Conservation (phyloP, 169 alveolate genomes). For the Plasmodium cynomolgi region DNA sequence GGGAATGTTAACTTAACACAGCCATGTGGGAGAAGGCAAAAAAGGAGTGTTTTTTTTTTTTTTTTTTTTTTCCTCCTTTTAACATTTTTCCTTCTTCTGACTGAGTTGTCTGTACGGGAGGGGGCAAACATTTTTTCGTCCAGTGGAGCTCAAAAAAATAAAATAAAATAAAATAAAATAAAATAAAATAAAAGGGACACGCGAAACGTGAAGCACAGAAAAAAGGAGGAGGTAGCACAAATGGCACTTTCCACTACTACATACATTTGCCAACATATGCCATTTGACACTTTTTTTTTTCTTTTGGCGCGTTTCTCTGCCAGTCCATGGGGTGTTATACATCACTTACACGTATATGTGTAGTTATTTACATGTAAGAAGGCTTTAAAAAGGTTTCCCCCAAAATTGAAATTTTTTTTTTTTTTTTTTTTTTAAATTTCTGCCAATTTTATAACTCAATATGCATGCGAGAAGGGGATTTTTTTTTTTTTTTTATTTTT, state of each 20-base stretch:
- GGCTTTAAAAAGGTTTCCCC: not conserved
- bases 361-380: not conserved
- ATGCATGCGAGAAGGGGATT: slow-evolving; percentile 61
- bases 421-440: not conserved
- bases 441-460: slow-evolving; percentile 26
- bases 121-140: not conserved
- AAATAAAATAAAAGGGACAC: not conserved
- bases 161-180: no score
- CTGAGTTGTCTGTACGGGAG: not conserved
- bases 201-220: not conserved
- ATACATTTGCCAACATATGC: not conserved
- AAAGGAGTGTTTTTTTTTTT: not conserved
- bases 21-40: not conserved
- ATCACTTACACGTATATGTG: not conserved
- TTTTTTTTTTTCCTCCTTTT: not conserved
- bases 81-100: not conserved
- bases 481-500: slow-evolving; percentile 2
- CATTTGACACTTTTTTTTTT: not conserved
- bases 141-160: not conserved
- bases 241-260: not conserved
- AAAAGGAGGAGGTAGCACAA: not conserved
- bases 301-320: not conserved
- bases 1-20: not conserved
- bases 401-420: not conserved
- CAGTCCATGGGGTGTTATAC: not conserved